Base-by-base conservation (phyloP, 805 yeast species). In the Sugiyamaella marilandica region DNA sequence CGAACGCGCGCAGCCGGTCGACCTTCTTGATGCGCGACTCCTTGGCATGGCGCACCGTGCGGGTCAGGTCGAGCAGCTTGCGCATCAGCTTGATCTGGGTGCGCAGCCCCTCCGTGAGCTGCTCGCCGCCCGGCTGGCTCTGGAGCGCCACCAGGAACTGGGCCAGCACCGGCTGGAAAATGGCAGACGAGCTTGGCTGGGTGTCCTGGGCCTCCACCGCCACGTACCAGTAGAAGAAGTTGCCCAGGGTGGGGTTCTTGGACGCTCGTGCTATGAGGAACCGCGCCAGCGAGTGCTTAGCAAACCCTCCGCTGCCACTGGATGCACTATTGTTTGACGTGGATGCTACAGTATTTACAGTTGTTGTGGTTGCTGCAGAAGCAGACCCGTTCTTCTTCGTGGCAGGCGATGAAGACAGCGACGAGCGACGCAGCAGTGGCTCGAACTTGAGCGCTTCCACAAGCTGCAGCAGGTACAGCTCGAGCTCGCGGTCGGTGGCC, bases 361-460 rank as follows among this genome's bases (percentile, higher is more conserved):
- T 9, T 5, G 8, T 34, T 8, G 39, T 16, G 8, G 39, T 9
- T 5, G 8, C 8, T 8, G 39, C 8, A 34, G 39, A 4, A 34
- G 18, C 39, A 34, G 39, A 10, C 10, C 35, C 35, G 35, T n/a
- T n/a, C n/a, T n/a, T 10, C 16, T 2, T 18, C 18, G 21, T 39
- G 43, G 7, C 3, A 24, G 29, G 29, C 29, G 29, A 24, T 7
- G 29, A 24, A 3, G 29, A 24, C 29, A 24, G 29, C 29, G 29
- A 24, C 29, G 29, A 7, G 14, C 45, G 45, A 9, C 45, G 45
- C 2, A 33, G 34, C 21, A 51, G 46, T n/a, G 51, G 53, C 62
- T 94, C 99, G 65, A 88, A 88, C 61, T 87, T 85, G 35, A 92
- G 78, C 0, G 96, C 95, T 63, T 91, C 97, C 0, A 92, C 98